Evolutionary conservation across 345 rosid species (phyloP).

Genomic region (Salix koriyanagi): DNA sequence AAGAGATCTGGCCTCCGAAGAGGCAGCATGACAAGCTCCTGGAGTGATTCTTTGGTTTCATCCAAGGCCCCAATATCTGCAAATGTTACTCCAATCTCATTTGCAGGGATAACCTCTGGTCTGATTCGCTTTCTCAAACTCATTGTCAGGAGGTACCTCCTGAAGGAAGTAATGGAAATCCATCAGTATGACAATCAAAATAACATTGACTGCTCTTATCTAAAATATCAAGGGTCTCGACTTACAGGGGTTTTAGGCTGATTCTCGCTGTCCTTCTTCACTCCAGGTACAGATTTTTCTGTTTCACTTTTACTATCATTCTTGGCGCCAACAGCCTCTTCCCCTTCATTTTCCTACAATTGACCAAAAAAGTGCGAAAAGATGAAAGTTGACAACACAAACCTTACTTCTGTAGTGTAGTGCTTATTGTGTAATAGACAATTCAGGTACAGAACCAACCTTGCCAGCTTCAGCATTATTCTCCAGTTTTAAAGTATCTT

Average conservation of each 20-base stretch:
- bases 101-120: slow-evolving; percentile 96
- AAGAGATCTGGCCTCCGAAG: slow-evolving; percentile 93
- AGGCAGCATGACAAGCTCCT: slow-evolving; percentile 98
- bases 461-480: slow-evolving; percentile 64
- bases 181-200: slow-evolving; percentile 1
- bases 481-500: slow-evolving; percentile 68
- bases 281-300: slow-evolving; percentile 57
- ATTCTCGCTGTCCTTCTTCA: slow-evolving; percentile 68
- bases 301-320: slow-evolving; percentile 51
- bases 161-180: slow-evolving; percentile 24
- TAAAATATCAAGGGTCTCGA: slow-evolving; percentile 1
- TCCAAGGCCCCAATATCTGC: slow-evolving; percentile 88
- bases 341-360: slow-evolving; percentile 44
- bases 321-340: slow-evolving; percentile 48
- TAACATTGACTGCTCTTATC: neutral
- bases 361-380: neutral
- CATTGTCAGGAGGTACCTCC: slow-evolving; percentile 91
- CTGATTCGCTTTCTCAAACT: slow-evolving; percentile 94
- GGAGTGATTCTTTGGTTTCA: slow-evolving; percentile 89
- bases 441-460: slow-evolving; percentile 34
- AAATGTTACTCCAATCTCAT: slow-evolving; percentile 93
- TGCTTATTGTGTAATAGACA: neutral
- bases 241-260: slow-evolving; percentile 61
- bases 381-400: neutral
- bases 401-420: neutral